Base-by-base conservation (phyloP, 495 filamentous ascomycete genomes). In the Venustampulla echinocandica region DNA sequence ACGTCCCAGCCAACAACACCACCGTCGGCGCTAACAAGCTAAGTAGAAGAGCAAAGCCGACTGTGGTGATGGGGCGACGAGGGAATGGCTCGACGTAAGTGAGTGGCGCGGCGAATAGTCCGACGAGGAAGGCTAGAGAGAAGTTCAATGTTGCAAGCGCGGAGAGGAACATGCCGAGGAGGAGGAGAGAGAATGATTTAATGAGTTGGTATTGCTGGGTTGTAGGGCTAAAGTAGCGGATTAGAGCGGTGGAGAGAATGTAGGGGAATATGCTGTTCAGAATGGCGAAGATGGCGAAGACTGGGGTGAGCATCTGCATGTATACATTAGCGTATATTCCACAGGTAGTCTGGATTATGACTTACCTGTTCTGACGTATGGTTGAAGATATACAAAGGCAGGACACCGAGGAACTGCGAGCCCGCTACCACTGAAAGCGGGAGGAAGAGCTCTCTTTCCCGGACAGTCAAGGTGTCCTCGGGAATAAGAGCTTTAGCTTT, bases 131-230 rank as follows among this genome's bases (percentile, higher is more conserved):
- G 30, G 87, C 81, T 21, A 97, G 83, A 19, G 83, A 85, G 73
- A 98, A 98, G 67, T 98, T 98, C 40, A 98, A 80, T 1, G 93
- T 98, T 13, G 90, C 89, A 25, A 98, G 83, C 3, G 90, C 81
- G 39, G 87, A 86, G 52, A 98, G 82, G 64, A 84, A 87, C 64
- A 94, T 82, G 53, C 93, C 93, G 0, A 97, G 77, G 0, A 92
- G 74, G 2, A 98, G 77, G 19, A 97, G 80, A 10, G 92, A 94
- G 74, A 98, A 87, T 44, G 84, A 90, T 57, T 88, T 87, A 52
- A 90, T 80, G 42, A 96, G 75, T 18, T 74, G 74, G 60, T 80
- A 77, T 60, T 93, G 80, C 39, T 89, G 84, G 13, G 61, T 42
- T 6, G 80, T 78, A n/a, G 79, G 77, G 9, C 53, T 49, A 56